Conservation (phyloP, 2,329 filamentous ascomycete genomes). For the Celoporthe dispersa region DNA sequence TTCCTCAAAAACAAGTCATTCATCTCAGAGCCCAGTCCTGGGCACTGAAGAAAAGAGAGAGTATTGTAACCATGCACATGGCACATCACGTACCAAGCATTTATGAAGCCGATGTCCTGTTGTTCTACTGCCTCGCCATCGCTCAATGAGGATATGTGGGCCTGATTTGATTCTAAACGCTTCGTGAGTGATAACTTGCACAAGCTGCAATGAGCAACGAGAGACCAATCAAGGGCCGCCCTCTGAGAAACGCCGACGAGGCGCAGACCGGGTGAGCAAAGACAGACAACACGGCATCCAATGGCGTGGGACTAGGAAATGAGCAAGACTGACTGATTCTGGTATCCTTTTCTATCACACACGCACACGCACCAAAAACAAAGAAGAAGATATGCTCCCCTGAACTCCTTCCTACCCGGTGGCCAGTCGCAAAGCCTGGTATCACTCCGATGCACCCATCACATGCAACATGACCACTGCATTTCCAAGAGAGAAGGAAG, state of each 20-base stretch:
- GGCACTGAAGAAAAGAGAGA: no score
- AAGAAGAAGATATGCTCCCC: neutral
- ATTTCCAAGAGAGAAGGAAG: constrained; percentile 15
- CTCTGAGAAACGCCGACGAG: no score
- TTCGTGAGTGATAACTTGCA: neutral
- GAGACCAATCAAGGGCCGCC: no score
- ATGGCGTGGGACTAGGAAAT: neutral
- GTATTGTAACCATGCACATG: neutral
- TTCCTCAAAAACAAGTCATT: neutral
- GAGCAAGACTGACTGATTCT: neutral
- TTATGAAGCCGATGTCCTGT: no score
- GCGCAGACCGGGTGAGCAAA: neutral
- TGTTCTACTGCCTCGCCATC: neutral
- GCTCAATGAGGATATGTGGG: neutral
- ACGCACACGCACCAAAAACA: no score
- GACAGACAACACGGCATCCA: neutral
- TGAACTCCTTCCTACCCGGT: neutral
- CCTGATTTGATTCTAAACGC: neutral
- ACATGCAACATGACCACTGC: constrained; percentile 6
- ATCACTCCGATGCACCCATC: constrained; percentile 22
- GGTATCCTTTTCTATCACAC: neutral
- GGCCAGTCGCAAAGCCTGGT: constrained; percentile 20
- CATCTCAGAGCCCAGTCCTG: neutral
- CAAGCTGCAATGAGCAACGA: no score
- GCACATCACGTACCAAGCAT: neutral